Conservation (phyloP, 352 stramenopile genomes). For the Phytophthora pistaciae region DNA sequence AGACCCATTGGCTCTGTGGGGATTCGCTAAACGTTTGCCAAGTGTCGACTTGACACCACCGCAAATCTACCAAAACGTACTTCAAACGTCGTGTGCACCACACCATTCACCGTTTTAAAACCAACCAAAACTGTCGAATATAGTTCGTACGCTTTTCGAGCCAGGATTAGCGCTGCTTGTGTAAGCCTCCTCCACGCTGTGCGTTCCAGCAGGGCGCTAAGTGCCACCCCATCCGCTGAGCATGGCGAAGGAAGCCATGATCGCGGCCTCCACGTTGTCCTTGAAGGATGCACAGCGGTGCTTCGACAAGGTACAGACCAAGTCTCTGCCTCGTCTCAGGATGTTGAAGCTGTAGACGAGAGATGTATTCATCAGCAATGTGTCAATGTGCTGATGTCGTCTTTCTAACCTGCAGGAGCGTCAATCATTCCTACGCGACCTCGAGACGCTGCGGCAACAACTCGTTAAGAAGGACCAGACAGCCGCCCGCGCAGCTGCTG, state of each 20-base stretch:
- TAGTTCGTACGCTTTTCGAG: conserved; percentile 4
- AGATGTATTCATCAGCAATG: conserved; percentile 25
- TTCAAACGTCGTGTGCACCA: conserved; percentile 17
- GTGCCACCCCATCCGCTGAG: conserved; percentile 15
- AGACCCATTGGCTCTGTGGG: conserved; percentile 31
- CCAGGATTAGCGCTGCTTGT: conserved; percentile 25
- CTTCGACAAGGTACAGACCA: conserved; percentile 70
- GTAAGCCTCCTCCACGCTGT: conserved; percentile 15
- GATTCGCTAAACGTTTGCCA: background rate
- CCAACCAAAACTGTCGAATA: conserved; percentile 9
- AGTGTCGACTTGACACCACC: background rate
- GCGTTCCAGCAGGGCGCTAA: conserved; percentile 2
- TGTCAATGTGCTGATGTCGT: conserved; percentile 1
- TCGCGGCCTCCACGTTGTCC: conserved; percentile 51
- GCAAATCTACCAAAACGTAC: conserved; percentile 13
- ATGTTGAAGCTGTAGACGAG: conserved; percentile 39
- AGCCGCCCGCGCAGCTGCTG: conserved; percentile 50
- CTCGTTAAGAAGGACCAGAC: conserved; percentile 80
- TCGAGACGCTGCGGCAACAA: conserved; percentile 80
- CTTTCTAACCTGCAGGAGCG: conserved; percentile 56
- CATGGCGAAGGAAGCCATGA: conserved; percentile 32
- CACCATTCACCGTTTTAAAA: conserved; percentile 36
- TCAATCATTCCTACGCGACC: conserved; percentile 65
- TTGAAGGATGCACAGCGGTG: conserved; percentile 79
- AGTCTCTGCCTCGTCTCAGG: background rate